A percentile compares a stretch with the other conserved stretches of the same genome.
These are phyloP conservation scores for Hymenoscyphus fraxineus DNA, from an alignment of 2,329 filamentous ascomycete genomes.

Conservation along the genomic window DNA sequence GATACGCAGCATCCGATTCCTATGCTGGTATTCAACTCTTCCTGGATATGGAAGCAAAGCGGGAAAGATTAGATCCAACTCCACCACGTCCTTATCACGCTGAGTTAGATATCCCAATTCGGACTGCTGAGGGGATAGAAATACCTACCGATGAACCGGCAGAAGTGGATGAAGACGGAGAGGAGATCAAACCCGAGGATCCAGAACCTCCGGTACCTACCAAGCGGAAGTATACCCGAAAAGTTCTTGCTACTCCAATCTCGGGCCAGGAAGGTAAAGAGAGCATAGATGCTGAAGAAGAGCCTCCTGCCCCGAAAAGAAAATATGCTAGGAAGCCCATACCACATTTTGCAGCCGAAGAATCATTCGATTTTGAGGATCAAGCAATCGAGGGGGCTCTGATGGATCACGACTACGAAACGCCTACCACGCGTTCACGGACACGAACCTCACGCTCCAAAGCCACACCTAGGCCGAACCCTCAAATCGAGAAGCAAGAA, in stretches of 20 bases:
- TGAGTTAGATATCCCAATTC: conserved; percentile 64
- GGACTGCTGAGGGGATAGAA: conserved; percentile 45
- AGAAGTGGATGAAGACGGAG: conserved; percentile 30
- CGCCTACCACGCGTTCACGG: neutral
- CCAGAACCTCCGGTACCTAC: conserved; percentile 1
- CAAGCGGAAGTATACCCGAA: neutral
- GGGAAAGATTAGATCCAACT: conserved; percentile 61
- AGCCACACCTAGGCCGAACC: neutral
- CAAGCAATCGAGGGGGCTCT: neutral
- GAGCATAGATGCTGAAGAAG: neutral
- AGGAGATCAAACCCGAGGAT: conserved; percentile 23
- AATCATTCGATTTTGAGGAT: neutral
- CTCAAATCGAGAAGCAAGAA: neutral
- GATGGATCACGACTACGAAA: neutral
- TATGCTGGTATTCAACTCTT: conserved; percentile 77
- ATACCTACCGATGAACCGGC: conserved; percentile 28
- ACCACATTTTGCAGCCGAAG: neutral
- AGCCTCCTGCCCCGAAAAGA: neutral
- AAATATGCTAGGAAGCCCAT: conserved; percentile 8
- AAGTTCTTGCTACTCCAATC: neutral
- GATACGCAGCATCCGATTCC: conserved; percentile 76
- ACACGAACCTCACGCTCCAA: neutral
- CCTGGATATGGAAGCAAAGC: conserved; percentile 64
- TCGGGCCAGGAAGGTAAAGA: neutral
- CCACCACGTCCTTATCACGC: conserved; percentile 68